A percentile compares a stretch with the other conserved stretches of the same genome.
Conservation (phyloP, 208 protist species). For the Trypanosoma scelopori region DNA sequence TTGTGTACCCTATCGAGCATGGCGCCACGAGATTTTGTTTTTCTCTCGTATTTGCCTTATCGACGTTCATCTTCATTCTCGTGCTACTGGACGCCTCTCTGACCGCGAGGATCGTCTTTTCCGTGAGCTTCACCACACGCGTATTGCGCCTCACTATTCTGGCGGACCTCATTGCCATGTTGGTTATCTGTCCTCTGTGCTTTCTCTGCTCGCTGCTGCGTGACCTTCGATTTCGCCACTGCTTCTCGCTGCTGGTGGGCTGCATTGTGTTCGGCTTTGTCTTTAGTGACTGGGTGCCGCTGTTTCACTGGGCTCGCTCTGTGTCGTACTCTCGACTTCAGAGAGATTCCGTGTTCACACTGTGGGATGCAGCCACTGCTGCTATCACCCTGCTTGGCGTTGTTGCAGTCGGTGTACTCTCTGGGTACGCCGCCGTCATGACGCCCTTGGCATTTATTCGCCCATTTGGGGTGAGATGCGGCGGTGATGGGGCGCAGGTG, state of each 20-base stretch:
- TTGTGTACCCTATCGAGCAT: conserved; percentile 43
- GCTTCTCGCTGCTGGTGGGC: neutral
- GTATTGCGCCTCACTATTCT: conserved; percentile 13
- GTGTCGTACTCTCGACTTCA: neutral
- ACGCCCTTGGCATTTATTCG: conserved; percentile 48
- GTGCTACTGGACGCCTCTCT: conserved; percentile 35
- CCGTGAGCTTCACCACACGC: conserved; percentile 2
- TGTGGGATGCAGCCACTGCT: conserved; percentile 19
- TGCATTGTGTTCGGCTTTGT: neutral
- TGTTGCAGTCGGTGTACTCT: conserved; percentile 58
- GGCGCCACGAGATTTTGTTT: conserved; percentile 34
- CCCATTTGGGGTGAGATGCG: conserved; percentile 40
- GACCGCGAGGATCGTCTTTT: conserved; percentile 5
- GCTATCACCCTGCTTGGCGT: conserved; percentile 54
- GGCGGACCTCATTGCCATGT: conserved; percentile 5
- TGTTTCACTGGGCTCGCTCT: neutral
- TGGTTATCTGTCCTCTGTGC: conserved; percentile 17
- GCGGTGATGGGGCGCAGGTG: conserved; percentile 31
- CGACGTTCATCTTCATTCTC: conserved; percentile 36
- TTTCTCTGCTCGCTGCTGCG: conserved; percentile 10
- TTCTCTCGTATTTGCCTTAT: conserved; percentile 36
- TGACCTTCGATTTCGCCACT: conserved; percentile 7
- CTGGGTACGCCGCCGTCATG: conserved; percentile 70
- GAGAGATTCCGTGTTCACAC: neutral
- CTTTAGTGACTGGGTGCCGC: conserved; percentile 1